Percentiles rank a stretch among this genome's conserved stretches.
Conservation (phyloP, 176 grass and related monocot species). For the Zoysia pacifica region DNA sequence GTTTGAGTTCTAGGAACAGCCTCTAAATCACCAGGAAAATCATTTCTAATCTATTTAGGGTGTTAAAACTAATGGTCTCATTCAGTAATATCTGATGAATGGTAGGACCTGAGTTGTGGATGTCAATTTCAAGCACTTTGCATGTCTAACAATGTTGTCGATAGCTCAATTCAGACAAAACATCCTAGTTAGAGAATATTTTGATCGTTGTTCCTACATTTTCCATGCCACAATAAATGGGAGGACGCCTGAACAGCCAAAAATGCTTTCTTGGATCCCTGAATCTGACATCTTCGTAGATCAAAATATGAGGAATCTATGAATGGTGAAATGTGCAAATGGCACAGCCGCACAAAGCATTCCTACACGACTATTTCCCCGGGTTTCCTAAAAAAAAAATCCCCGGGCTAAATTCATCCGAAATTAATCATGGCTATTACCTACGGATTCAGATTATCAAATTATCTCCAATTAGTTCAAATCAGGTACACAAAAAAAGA, state of each 20-base stretch:
- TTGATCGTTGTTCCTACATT: background rate
- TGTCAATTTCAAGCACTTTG: background rate
- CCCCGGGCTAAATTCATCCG: background rate
- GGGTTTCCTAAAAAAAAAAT: no score
- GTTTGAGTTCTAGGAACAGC: no score
- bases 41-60: background rate
- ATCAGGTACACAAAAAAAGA: background rate
- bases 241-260: background rate
- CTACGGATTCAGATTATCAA: background rate
- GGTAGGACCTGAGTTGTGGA: background rate
- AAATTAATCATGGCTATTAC: background rate
- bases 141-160: background rate
- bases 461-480: conserved; percentile 13
- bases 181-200: conserved; percentile 10
- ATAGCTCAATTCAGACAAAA: conserved; percentile 13
- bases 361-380: background rate
- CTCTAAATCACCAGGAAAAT: background rate
- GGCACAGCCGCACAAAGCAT: background rate
- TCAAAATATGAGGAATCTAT: background rate
- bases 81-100: background rate
- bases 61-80: background rate
- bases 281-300: background rate
- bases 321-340: background rate
- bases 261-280: background rate
- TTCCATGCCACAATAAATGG: conserved; percentile 11